Percentiles rank a stretch among this genome's conserved stretches.
Evolutionary conservation across 2,329 filamentous ascomycete species (phyloP).

Genomic region (Trichoderma cornu-damae): DNA sequence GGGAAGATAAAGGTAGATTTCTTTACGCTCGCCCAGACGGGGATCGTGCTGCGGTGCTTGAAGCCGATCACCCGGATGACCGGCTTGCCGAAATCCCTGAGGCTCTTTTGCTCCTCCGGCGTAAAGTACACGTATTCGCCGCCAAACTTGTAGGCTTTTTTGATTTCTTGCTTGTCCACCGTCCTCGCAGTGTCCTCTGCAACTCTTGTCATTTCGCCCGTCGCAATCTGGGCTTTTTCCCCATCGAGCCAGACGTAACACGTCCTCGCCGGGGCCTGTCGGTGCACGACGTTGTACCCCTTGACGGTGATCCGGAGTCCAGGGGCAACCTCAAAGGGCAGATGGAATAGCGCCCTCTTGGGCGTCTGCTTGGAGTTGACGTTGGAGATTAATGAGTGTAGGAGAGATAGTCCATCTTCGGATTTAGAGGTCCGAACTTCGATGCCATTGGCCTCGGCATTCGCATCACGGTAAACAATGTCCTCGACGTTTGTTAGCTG

Average conservation of each 20-base stretch:
- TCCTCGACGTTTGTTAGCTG: conserved; percentile 50
- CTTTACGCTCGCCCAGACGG: conserved; percentile 78
- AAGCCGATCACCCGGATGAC: conserved; percentile 89
- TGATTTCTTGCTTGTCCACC: conserved; percentile 75
- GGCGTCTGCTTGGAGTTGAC: conserved; percentile 87
- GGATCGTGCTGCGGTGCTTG: conserved; percentile 70
- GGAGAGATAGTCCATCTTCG: conserved; percentile 69
- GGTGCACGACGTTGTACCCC: conserved; percentile 84
- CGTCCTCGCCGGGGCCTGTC: conserved; percentile 72
- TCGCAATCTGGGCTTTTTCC: conserved; percentile 77
- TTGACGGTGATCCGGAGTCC: conserved; percentile 84
- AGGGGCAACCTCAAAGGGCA: conserved; percentile 84
- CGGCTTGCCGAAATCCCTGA: conserved; percentile 76
- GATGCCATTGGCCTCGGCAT: conserved; percentile 56
- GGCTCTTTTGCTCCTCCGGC: conserved; percentile 70
- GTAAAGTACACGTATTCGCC: conserved; percentile 84
- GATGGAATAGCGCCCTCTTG: conserved; percentile 77
- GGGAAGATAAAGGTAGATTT: conserved; percentile 92
- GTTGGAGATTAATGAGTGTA: conserved; percentile 76
- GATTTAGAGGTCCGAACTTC: conserved; percentile 60
- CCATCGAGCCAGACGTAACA: conserved; percentile 85
- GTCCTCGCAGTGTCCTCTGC: conserved; percentile 72
- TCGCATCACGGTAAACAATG: conserved; percentile 78
- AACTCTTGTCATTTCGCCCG: conserved; percentile 66
- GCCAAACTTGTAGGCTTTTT: conserved; percentile 94